Conservation (phyloP, 176 grass and related monocot genomes). For the Oryza meridionalis region DNA sequence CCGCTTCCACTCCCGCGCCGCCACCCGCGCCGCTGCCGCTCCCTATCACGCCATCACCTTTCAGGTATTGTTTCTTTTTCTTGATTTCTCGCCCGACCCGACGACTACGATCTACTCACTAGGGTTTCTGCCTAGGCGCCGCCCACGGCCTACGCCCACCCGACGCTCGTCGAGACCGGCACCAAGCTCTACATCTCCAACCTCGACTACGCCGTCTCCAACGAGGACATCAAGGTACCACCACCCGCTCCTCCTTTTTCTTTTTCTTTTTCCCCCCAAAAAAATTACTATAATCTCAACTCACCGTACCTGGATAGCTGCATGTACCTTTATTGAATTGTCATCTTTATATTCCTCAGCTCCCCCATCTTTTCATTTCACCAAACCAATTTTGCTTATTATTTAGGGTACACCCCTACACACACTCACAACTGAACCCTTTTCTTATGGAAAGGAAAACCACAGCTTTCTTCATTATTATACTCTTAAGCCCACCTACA, state of each 20-base stretch:
- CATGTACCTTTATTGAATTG: no score
- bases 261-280: no score
- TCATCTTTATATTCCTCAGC: no score
- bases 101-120: background rate
- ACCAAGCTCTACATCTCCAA: slow-evolving; percentile 82
- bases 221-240: slow-evolving; percentile 75
- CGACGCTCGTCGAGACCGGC: slow-evolving; percentile 42
- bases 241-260: no score
- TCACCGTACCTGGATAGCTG: no score
- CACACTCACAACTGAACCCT: no score
- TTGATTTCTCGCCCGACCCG: background rate
- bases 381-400: no score
- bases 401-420: no score
- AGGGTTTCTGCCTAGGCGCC: background rate
- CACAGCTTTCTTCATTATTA: no score
- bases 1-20: background rate
- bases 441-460: no score
- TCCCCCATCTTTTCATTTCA: no score
- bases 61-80: background rate
- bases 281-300: no score
- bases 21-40: slow-evolving; percentile 24
- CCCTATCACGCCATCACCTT: slow-evolving; percentile 35
- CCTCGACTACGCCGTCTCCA: slow-evolving; percentile 68
- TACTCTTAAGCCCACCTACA: background rate
- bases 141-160: slow-evolving; percentile 9